A percentile compares a stretch with the other conserved stretches of the same genome.
Conservation (phyloP, 176 grass and related monocot species). For the Phyllostachys edulis region DNA sequence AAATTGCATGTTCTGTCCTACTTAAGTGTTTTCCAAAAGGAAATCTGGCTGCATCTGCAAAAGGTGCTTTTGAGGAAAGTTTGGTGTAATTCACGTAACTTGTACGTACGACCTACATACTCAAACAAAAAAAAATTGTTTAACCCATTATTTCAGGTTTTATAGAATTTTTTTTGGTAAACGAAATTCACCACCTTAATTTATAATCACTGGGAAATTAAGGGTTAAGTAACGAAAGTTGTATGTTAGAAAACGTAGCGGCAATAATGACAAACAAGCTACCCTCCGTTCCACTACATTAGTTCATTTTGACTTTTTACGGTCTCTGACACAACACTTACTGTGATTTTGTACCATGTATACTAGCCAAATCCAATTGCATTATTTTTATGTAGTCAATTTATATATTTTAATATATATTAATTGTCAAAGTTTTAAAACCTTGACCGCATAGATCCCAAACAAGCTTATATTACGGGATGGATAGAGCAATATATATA, state of each 20-base stretch:
- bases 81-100: slow-evolving; percentile 28
- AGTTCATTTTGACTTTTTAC: too few relatives aligned
- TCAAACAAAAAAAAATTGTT: background rate
- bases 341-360: too few relatives aligned
- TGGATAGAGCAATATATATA: too few relatives aligned
- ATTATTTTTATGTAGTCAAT: too few relatives aligned
- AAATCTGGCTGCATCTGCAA: slow-evolving; percentile 5
- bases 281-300: too few relatives aligned
- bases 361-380: too few relatives aligned
- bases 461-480: too few relatives aligned
- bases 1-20: background rate
- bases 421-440: too few relatives aligned
- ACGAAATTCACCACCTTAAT: too few relatives aligned
- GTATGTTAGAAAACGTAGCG: background rate
- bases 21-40: background rate
- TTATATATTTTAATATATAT: too few relatives aligned
- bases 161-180: background rate
- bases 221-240: background rate
- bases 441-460: too few relatives aligned
- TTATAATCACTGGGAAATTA: background rate
- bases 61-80: slow-evolving; percentile 21
- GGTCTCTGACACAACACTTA: too few relatives aligned
- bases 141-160: background rate
- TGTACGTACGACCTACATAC: background rate
- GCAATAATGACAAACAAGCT: background rate